phyloP scores from a whole-genome alignment of 805 yeast species.

The Lipomyces spencermartinsiae region DNA sequence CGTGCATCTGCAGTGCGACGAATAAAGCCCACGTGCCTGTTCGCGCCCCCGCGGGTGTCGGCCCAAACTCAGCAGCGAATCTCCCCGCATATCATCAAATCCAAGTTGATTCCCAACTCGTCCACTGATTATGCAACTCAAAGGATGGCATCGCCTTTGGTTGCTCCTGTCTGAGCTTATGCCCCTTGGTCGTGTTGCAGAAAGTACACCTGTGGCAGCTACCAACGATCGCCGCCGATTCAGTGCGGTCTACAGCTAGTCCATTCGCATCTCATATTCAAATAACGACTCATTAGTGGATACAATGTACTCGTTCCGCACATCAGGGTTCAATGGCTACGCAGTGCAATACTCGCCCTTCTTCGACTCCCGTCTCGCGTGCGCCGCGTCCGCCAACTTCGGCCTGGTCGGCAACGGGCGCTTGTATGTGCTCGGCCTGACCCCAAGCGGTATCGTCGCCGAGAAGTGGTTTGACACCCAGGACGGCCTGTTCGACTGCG shows the following conservation, averaged over 20 bases:
- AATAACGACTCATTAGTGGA: not conserved
- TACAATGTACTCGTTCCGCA: slow-evolving; percentile 34
- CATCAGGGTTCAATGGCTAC: slow-evolving; percentile 79
- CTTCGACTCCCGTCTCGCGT: slow-evolving; percentile 86
- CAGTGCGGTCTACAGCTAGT: too few relatives aligned
- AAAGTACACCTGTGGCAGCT: not conserved
- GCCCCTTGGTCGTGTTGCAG: not conserved
- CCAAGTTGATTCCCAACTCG: not conserved
- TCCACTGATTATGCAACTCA: not conserved
- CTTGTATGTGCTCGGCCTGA: slow-evolving; percentile 71
- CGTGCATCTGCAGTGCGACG: not conserved
- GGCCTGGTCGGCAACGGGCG: slow-evolving; percentile 96
- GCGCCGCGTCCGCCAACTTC: slow-evolving; percentile 88
- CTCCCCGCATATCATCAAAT: not conserved
- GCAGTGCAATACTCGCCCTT: slow-evolving; percentile 90
- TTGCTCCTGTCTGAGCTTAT: not conserved
- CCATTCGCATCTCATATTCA: too few relatives aligned
- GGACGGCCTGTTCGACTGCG: slow-evolving; percentile 85
- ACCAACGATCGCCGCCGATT: too few relatives aligned
- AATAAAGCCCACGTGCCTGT: not conserved
- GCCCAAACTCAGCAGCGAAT: not conserved
- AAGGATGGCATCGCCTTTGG: not conserved
- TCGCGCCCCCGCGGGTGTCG: not conserved
- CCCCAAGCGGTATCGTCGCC: slow-evolving; percentile 62
- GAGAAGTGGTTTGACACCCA: slow-evolving; percentile 74